Base-by-base conservation (phyloP, 176 grass and related monocot species). In the Tillandsia fasciculata region DNA sequence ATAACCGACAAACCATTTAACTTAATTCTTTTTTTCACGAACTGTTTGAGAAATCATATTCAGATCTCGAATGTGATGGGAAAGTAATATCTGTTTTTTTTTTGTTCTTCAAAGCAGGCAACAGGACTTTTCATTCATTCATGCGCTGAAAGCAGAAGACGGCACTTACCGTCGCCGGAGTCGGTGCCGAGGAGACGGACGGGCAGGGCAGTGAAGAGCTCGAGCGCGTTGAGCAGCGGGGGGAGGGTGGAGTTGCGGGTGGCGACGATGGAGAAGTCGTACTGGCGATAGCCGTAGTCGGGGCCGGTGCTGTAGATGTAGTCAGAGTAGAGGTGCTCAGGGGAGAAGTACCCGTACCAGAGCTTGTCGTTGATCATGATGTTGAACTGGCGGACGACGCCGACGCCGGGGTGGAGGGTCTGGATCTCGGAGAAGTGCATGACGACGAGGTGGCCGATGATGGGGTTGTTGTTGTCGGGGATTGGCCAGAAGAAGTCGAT, bases 201-300 rank as follows among this genome's bases (percentile, higher is more conserved):
- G 0, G 51, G 70, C 50, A 73, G 13, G 11, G 61, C 20, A 10
- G 26, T 51, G 71, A 69, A 69, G 8, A 70, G 0, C 71, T 81
- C 78, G 58, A 74, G 5, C n/a, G 64, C 78, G 49, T 81, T 81
- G 9, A 74, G 2, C 53, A 81, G 42, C 8, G 78, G 78, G 4
- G 78, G 70, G 11, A 81, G 33, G 7, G 78, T 74, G 53, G 78
- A 52, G 14, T n/a, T 74, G 13, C 50, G 10, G 11, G 78, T 63
- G 49, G 64, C 58, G 9, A 7, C 7, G 9, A 81, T 26, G 7
- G 58, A 68, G 12, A 74, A 3, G 24, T 23, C 63, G 52, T 81
- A 57, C 53, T 7, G 53, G 12, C 53, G 13, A 57, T n/a, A 5
- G 1, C 53, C 12, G 14, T n/a, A n/a, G 2, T 5, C 0, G 12